phyloP scores from a whole-genome alignment of 345 rosid genomes.

The Linum usitatissimum region DNA sequence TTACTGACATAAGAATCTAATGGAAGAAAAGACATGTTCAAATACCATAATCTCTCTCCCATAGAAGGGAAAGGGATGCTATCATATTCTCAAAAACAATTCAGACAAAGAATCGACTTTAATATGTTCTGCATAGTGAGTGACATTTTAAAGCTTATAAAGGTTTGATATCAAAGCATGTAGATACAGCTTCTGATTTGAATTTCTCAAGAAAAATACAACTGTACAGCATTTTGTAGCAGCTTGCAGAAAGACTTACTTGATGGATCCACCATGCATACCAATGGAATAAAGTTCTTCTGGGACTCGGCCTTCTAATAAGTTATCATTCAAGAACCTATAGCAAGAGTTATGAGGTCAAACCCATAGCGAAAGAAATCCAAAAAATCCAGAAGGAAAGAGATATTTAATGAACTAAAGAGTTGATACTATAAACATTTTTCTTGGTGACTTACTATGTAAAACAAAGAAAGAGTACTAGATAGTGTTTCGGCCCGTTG shows the following conservation, averaged over 20 bases:
- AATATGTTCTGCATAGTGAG: too few species aligned
- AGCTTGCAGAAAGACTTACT: constrained; percentile 38
- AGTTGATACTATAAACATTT: not conserved
- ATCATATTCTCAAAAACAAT: not conserved
- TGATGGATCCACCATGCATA: constrained; percentile 86
- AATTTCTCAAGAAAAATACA: not conserved
- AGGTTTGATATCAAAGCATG: not conserved
- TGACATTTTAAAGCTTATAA: too few species aligned
- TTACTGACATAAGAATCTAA: too few species aligned
- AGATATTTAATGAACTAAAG: not conserved
- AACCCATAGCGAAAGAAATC: not conserved
- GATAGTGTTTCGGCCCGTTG: too few species aligned
- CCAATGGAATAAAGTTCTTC: constrained; percentile 79
- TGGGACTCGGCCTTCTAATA: constrained; percentile 74
- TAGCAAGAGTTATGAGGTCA: constrained; percentile 4
- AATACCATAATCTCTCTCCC: not conserved
- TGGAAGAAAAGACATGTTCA: too few species aligned
- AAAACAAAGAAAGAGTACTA: not conserved
- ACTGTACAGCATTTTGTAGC: not conserved
- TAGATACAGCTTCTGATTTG: not conserved
- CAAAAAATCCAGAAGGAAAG: not conserved
- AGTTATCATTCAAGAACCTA: constrained; percentile 62
- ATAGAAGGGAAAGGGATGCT: not conserved
- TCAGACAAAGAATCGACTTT: not conserved
- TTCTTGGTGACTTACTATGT: too few species aligned